Evolutionary conservation across 306 rosid genomes (phyloP).

Genomic region (Rosa rugosa): DNA sequence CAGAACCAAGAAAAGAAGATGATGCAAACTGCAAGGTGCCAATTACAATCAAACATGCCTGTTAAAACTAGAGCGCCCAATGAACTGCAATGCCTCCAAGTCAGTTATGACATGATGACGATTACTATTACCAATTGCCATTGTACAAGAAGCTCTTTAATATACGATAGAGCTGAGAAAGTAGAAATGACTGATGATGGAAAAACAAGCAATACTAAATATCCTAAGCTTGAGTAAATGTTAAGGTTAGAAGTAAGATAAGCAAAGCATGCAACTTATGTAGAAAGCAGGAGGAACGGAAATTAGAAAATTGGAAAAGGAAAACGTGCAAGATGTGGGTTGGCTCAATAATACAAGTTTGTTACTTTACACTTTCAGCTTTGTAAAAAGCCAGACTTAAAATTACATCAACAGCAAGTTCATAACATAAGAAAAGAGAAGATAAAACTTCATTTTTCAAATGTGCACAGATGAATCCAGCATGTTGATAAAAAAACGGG

Average conservation of each 20-base stretch:
- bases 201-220: neutral
- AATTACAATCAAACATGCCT: neutral
- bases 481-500: slow-evolving; percentile 7
- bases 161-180: neutral
- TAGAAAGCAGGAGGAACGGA: neutral
- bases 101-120: neutral
- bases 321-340: neutral
- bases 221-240: neutral
- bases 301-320: neutral
- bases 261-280: neutral
- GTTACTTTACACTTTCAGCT: neutral
- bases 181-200: neutral
- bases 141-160: neutral
- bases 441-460: neutral
- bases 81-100: neutral
- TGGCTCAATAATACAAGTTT: neutral
- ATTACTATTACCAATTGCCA: neutral
- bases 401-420: neutral
- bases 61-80: neutral
- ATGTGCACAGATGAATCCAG: neutral
- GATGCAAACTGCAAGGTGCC: neutral
- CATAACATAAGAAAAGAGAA: neutral
- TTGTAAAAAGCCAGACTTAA: neutral
- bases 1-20: too few relatives aligned
- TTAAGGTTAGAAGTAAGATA: neutral